Base-by-base conservation (phyloP, 2,329 filamentous ascomycete genomes). In the Ceratocystis alfenasii region DNA sequence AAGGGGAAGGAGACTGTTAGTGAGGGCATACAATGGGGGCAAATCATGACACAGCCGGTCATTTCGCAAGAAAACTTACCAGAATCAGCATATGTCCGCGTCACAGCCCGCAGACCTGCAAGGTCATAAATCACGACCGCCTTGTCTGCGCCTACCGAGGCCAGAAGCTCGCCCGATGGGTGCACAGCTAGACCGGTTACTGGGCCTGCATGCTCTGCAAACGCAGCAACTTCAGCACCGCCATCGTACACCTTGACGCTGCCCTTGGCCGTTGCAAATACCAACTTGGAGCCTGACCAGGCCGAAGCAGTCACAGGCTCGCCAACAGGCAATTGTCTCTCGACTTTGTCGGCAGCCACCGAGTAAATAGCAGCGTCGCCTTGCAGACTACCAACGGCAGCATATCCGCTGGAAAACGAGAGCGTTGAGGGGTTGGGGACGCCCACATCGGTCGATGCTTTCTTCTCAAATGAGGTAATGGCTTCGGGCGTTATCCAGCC, bases 71-170 rank as follows among this genome's bases (percentile, higher is more conserved):
- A 65, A 20, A 63, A 81, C 87, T 76, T 83, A 94, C 90, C 83
- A 69, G 88, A 82, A 75, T 93, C 87, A 28, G 86, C 88, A 74
- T 87, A 94, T 53, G 92, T 84, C 70, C 93, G 90, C 65, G 87
- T 88, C 60, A 92, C 84, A 30, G 86, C 83, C 72, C 85, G 83
- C 72, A 85, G 80, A 3, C 79, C 80, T 22, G 80, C 75, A 48
- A 96, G 75, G 70, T 97, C 90, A 75, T 97, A 96, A 69, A 97
- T 84, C 1, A 92, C 84, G 72, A 95, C 91, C 75, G 88, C 93
- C 83, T 96, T 96, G 75, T 99, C 94, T 1, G 85, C 83, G 62
- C 93, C 92, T 44, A 94, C 88, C 0, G 93, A 96, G 1, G 89
- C 93, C 60, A 96, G 74, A 66, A 99, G 84, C 64, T 88, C 84